Percentiles rank a stretch among this genome's conserved stretches.
Conservation (phyloP, 371 early-diverging fungal species). For the Lichtheimia ramosa region DNA sequence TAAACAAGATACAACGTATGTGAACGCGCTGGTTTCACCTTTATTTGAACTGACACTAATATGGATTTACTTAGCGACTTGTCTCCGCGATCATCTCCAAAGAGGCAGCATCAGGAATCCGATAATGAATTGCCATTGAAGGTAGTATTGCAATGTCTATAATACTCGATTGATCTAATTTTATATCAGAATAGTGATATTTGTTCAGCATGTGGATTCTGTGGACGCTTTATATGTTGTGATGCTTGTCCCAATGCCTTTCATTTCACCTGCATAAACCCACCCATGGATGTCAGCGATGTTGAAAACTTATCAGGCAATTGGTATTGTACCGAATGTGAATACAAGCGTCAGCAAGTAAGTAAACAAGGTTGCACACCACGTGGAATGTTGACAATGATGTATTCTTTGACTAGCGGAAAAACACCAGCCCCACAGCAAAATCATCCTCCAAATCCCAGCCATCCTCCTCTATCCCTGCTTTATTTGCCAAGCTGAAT, state of each 20-base stretch:
- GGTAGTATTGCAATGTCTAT: too few relatives aligned
- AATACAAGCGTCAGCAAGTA: slow-evolving; percentile 33
- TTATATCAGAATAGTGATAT: slow-evolving; percentile 55
- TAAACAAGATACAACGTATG: too few relatives aligned
- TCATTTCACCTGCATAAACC: slow-evolving; percentile 73
- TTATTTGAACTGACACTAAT: too few relatives aligned
- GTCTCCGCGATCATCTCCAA: too few relatives aligned
- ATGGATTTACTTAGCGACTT: too few relatives aligned
- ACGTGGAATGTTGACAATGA: neutral
- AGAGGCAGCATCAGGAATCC: too few relatives aligned
- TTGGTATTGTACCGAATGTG: slow-evolving; percentile 72
- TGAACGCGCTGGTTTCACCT: too few relatives aligned
- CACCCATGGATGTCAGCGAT: slow-evolving; percentile 60
- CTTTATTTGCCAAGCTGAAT: neutral
- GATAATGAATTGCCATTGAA: too few relatives aligned
- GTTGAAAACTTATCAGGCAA: slow-evolving; percentile 49
- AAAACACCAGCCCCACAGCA: too few relatives aligned
- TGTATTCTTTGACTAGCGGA: neutral
- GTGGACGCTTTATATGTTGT: slow-evolving; percentile 72
- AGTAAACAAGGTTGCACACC: neutral
- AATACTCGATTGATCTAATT: too few relatives aligned
- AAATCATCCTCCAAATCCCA: too few relatives aligned
- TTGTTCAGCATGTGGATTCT: slow-evolving; percentile 66
- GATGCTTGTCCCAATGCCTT: slow-evolving; percentile 75
- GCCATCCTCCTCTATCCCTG: too few relatives aligned